Evolutionary conservation across 116 monocot genomes (phyloP), one percentile per base, ranked within the genome.

Genomic region (Zostera marina): DNA sequence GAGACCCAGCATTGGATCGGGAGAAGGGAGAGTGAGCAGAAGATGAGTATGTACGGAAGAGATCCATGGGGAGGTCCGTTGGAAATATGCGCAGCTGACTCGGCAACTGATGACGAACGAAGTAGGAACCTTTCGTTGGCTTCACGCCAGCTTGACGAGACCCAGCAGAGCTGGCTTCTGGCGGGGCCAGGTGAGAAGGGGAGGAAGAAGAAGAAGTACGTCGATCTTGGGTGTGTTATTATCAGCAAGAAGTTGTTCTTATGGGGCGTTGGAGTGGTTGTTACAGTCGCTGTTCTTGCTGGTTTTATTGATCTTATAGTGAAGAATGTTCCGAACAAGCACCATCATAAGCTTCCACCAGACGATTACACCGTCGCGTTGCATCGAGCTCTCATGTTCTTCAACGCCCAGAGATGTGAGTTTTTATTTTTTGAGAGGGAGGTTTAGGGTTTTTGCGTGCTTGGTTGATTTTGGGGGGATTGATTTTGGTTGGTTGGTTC

Each of bases 361-460:
- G 92, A 92, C 62, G 83, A 81, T 72, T 92, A 87, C 75, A 92
- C 92, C 22, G 19, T 83, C 44, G 92, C 87, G 39, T 77, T 92
- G 42, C 87, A 68, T 70, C 83, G 83, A 69, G 92, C 92, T 25
- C 86, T 92, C 54, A 78, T 92, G 80, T 92, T 92, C 87, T 92
- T 92, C 76, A 81, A 92, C 64, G 87, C 92, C 65, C 92, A 92
- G 82, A 63, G 80, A 45, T 92, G 87, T 87, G 47, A 73, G 78
- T 17, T 12, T 51, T 45, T n/a, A n/a, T n/a, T n/a, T n/a, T n/a
- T n/a, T n/a, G n/a, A n/a, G n/a, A n/a, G n/a, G 44, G 10, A 2
- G 44, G 44, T 45, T 45, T 45, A 11, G 44, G 14, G 44, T 45
- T 45, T 45, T 45, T 51, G 15, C 20, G 49, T 7, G 20, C 8